Conservation (phyloP, 2,329 filamentous ascomycete genomes). For the Penicillium sp. region DNA sequence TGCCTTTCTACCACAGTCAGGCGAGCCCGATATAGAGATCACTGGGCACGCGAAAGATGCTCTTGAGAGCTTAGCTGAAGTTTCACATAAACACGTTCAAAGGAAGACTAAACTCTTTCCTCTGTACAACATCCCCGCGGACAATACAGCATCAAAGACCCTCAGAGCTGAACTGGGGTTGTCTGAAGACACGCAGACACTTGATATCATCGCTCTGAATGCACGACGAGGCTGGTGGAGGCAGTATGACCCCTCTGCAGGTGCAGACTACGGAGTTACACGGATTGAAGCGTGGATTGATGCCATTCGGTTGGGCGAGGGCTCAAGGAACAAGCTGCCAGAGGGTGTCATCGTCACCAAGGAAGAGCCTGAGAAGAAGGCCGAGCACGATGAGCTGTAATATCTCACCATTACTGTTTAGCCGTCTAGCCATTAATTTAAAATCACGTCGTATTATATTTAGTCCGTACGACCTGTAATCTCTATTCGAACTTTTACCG, state of each 20-base stretch:
- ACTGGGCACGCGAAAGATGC: slow-evolving; percentile 54
- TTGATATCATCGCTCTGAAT: slow-evolving; percentile 83
- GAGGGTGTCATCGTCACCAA: slow-evolving; percentile 58
- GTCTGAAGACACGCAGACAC: slow-evolving; percentile 49
- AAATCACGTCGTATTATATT: background rate
- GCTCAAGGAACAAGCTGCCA: slow-evolving; percentile 76
- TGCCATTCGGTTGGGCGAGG: slow-evolving; percentile 86
- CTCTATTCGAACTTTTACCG: slow-evolving; percentile 18
- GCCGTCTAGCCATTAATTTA: background rate
- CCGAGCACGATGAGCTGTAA: slow-evolving; percentile 52
- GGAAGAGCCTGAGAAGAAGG: slow-evolving; percentile 40
- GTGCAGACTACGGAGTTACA: slow-evolving; percentile 57
- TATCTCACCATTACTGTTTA: background rate
- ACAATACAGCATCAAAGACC: slow-evolving; percentile 60
- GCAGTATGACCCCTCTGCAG: slow-evolving; percentile 63
- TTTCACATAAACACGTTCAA: slow-evolving; percentile 75
- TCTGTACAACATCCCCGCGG: slow-evolving; percentile 73
- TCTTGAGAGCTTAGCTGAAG: slow-evolving; percentile 69
- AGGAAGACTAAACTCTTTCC: slow-evolving; percentile 76
- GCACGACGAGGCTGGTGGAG: slow-evolving; percentile 86
- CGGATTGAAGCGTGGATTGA: slow-evolving; percentile 87
- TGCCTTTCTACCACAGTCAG: slow-evolving; percentile 66
- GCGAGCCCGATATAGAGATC: slow-evolving; percentile 56
- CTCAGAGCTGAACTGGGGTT: slow-evolving; percentile 70
- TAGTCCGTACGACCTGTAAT: background rate